Conservation (phyloP, 2,329 filamentous ascomycete species). For the Didymella sp. region DNA sequence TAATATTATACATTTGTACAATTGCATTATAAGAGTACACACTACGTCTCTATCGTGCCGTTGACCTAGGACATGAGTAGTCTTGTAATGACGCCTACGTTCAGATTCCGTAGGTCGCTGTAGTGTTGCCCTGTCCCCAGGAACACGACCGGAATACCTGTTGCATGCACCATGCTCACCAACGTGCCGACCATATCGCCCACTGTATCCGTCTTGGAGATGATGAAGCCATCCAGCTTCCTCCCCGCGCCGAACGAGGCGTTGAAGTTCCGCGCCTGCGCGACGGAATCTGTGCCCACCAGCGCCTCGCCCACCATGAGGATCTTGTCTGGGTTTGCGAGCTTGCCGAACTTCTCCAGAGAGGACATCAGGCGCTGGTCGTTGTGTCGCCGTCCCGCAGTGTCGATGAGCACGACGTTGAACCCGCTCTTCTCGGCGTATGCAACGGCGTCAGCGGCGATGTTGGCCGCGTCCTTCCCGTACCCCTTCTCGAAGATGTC, state of each 20-base stretch:
- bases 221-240: slow-evolving; percentile 93
- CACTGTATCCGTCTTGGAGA: slow-evolving; percentile 97
- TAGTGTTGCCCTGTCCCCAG: slow-evolving; percentile 77
- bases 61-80: slow-evolving; percentile 63
- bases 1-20: not conserved
- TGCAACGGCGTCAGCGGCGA: slow-evolving; percentile 90
- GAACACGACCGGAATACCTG: slow-evolving; percentile 94
- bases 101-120: slow-evolving; percentile 68
- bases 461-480: slow-evolving; percentile 94
- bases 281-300: slow-evolving; percentile 93
- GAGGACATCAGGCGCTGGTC: slow-evolving; percentile 95
- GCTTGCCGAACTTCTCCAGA: slow-evolving; percentile 95
- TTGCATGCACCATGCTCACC: slow-evolving; percentile 96
- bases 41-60: not conserved
- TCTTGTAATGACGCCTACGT: slow-evolving; percentile 68
- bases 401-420: slow-evolving; percentile 97
- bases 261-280: slow-evolving; percentile 96
- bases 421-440: slow-evolving; percentile 77
- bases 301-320: slow-evolving; percentile 95
- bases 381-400: slow-evolving; percentile 92
- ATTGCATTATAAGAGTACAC: not conserved
- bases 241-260: slow-evolving; percentile 83
- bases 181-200: slow-evolving; percentile 98
- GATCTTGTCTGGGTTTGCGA: slow-evolving; percentile 96
- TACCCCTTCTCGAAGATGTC: slow-evolving; percentile 97